phyloP scores from a whole-genome alignment of 495 filamentous ascomycete genomes.

The Penicillium pancosmium region DNA sequence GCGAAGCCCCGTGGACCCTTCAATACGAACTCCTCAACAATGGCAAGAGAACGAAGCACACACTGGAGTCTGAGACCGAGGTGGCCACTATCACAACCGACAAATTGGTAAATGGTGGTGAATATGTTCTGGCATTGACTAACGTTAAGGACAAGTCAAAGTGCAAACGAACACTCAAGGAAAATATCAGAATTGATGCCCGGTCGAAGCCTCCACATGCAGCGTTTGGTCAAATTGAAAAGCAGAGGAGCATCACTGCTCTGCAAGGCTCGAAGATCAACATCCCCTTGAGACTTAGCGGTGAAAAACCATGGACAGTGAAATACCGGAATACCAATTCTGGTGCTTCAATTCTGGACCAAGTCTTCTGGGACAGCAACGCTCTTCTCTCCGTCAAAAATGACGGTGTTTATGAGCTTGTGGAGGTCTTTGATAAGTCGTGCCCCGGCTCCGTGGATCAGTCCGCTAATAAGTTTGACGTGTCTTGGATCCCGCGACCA shows the following conservation, averaged over 20 bases:
- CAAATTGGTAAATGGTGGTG: slow-evolving; percentile 74
- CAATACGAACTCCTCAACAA: slow-evolving; percentile 94
- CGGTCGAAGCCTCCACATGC: slow-evolving; percentile 83
- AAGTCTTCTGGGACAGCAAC: slow-evolving; percentile 64
- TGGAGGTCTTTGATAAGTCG: slow-evolving; percentile 70
- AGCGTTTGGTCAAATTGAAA: slow-evolving; percentile 80
- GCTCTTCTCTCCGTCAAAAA: slow-evolving; percentile 65
- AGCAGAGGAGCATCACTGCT: slow-evolving; percentile 68
- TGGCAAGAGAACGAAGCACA: slow-evolving; percentile 74
- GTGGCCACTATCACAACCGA: slow-evolving; percentile 72
- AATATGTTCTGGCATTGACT: slow-evolving; percentile 80
- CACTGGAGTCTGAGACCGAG: slow-evolving; percentile 60
- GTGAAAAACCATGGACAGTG: slow-evolving; percentile 80
- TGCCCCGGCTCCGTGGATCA: slow-evolving; percentile 82
- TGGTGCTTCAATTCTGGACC: slow-evolving; percentile 44
- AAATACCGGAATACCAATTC: slow-evolving; percentile 67
- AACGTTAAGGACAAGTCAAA: slow-evolving; percentile 83
- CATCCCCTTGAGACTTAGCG: slow-evolving; percentile 81
- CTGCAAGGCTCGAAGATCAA: slow-evolving; percentile 73
- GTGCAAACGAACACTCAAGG: slow-evolving; percentile 81
- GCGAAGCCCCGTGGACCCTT: slow-evolving; percentile 83
- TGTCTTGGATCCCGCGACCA: slow-evolving; percentile 83
- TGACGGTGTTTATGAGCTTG: slow-evolving; percentile 76
- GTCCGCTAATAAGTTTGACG: slow-evolving; percentile 69
- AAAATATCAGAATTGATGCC: slow-evolving; percentile 80